Conservation (phyloP, 805 yeast genomes). For the Lipomyces oligophaga region DNA sequence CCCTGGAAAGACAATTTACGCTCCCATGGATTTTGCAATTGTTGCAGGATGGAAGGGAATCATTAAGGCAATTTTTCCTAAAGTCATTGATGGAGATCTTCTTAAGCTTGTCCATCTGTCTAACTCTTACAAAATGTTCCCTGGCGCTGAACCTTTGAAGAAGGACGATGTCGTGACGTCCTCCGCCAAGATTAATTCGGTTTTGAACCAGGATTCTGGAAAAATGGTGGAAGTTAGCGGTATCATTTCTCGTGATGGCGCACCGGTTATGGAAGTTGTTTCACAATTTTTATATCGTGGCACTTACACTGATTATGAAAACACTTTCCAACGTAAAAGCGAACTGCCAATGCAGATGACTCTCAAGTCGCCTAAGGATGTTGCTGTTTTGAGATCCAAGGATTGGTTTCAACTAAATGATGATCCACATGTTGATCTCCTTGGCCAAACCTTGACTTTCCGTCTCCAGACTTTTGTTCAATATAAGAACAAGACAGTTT, state of each 20-base stretch:
- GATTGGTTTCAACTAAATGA: slow-evolving; percentile 93
- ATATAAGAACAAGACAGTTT: slow-evolving; percentile 72
- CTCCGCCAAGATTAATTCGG: slow-evolving; percentile 80
- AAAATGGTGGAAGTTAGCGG: slow-evolving; percentile 95
- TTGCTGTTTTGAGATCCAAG: slow-evolving; percentile 88
- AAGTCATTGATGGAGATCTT: slow-evolving; percentile 92
- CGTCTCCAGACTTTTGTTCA: slow-evolving; percentile 81
- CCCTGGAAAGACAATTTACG: slow-evolving; percentile 76
- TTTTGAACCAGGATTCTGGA: slow-evolving; percentile 86
- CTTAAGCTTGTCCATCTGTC: slow-evolving; percentile 90
- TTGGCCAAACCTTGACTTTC: slow-evolving; percentile 79
- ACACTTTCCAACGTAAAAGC: slow-evolving; percentile 81
- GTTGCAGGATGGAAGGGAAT: slow-evolving; percentile 98
- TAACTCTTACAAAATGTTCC: slow-evolving; percentile 87
- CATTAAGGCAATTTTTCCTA: slow-evolving; percentile 97
- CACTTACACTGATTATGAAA: slow-evolving; percentile 75
- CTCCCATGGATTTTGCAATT: slow-evolving; percentile 99
- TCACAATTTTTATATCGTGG: slow-evolving; percentile 98
- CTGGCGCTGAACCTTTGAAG: slow-evolving; percentile 85
- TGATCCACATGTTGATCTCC: slow-evolving; percentile 58
- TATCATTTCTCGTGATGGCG: slow-evolving; percentile 67
- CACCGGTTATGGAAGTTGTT: slow-evolving; percentile 86
- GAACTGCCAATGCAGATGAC: slow-evolving; percentile 84
- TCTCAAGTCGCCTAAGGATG: slow-evolving; percentile 74
- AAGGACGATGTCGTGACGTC: slow-evolving; percentile 83